Conservation (phyloP, 129 eudicot species). For the Cynara cardunculus region DNA sequence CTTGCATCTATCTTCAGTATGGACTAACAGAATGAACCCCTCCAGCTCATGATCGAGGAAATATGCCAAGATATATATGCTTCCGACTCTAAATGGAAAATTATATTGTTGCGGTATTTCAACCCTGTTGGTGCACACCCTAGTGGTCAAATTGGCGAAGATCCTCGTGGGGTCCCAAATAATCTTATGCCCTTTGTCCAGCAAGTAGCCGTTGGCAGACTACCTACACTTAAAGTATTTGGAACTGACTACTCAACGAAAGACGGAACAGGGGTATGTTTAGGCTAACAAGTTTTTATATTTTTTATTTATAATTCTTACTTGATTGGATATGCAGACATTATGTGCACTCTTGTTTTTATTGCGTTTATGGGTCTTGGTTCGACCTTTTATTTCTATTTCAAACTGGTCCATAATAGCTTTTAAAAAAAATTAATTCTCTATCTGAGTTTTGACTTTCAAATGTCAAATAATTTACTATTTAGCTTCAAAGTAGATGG, state of each 20-base stretch:
- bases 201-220: slow-evolving; percentile 98
- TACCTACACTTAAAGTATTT: slow-evolving; percentile 66
- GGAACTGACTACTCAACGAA: slow-evolving; percentile 83
- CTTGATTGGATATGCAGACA: background rate
- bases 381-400: background rate
- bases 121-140: slow-evolving; percentile 99
- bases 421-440: background rate
- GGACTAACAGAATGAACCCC: background rate
- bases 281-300: background rate
- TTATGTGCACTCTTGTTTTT: background rate
- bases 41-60: slow-evolving; percentile 94
- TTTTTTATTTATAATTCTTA: background rate
- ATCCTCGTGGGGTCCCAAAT: slow-evolving; percentile 92
- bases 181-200: slow-evolving; percentile 99
- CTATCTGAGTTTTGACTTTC: too few relatives aligned
- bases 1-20: background rate
- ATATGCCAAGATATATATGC: slow-evolving; percentile 73
- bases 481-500: background rate
- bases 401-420: background rate
- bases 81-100: slow-evolving; percentile 77
- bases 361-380: background rate
- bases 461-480: background rate
- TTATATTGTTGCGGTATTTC: slow-evolving; percentile 82
- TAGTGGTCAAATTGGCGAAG: slow-evolving; percentile 92
- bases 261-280: slow-evolving; percentile 97